phyloP scores from a whole-genome alignment of 371 early-diverging fungal species.

The Lichtheimia corymbifera region DNA sequence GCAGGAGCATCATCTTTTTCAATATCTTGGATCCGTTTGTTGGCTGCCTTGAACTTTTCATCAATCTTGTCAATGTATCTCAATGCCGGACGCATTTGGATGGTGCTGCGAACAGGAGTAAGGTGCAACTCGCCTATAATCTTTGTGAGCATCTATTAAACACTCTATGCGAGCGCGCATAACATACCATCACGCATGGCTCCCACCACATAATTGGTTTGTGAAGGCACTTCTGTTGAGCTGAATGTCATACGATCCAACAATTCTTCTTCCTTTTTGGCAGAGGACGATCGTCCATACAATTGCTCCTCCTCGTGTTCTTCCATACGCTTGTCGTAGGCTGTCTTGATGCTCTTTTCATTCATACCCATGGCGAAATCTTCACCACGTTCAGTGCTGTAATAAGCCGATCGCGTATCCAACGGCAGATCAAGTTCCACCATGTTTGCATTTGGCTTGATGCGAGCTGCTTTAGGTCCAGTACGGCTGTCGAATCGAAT shows the following conservation, averaged over 20 bases:
- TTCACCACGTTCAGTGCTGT: conserved; percentile 78
- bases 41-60: conserved; percentile 79
- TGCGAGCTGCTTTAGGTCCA: conserved; percentile 68
- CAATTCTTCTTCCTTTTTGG: conserved; percentile 50
- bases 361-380: conserved; percentile 79
- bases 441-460: conserved; percentile 79
- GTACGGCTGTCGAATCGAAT: conserved; percentile 45
- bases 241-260: conserved; percentile 78
- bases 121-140: conserved; percentile 76
- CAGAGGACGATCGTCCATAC: conserved; percentile 21
- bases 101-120: conserved; percentile 69
- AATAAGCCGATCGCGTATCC: conserved; percentile 67
- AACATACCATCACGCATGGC: conserved; percentile 67
- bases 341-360: conserved; percentile 69
- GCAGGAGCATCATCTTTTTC: conserved; percentile 64
- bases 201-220: conserved; percentile 82
- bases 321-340: conserved; percentile 61
- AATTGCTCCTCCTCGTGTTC: conserved; percentile 48
- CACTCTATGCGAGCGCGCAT: neutral
- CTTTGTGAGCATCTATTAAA: neutral
- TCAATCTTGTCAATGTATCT: conserved; percentile 87
- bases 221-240: conserved; percentile 74
- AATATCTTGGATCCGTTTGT: conserved; percentile 64
- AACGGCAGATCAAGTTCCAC: conserved; percentile 89
- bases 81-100: conserved; percentile 85